These are phyloP conservation scores for Kuraishia hungarica DNA, from an alignment of 805 yeast species.

Conservation along the genomic window DNA sequence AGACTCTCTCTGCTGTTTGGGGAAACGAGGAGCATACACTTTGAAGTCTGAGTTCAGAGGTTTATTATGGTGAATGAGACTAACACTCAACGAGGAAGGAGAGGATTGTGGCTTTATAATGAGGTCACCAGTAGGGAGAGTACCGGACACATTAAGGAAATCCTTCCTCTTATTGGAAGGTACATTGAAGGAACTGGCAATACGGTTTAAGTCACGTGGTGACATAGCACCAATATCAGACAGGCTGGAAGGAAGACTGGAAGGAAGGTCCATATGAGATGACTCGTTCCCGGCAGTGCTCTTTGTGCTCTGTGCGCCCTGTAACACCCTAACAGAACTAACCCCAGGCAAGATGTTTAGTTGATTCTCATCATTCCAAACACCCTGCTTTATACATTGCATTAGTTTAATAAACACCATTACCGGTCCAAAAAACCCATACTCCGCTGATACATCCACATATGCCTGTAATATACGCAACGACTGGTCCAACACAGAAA, in stretches of 20 bases:
- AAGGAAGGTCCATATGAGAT: background rate
- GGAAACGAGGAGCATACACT: conserved; percentile 72
- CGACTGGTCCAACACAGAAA: conserved; percentile 88
- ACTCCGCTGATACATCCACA: conserved; percentile 82
- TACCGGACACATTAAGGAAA: conserved; percentile 43
- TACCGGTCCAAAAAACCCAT: conserved; percentile 62
- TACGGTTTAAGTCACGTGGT: background rate
- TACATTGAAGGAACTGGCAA: conserved; percentile 31
- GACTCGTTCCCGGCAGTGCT: no score
- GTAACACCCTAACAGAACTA: conserved; percentile 20
- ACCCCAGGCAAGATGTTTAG: conserved; percentile 47
- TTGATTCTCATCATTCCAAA: conserved; percentile 78
- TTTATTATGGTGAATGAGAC: conserved; percentile 43
- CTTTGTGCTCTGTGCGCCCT: no score
- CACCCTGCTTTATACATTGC: conserved; percentile 84
- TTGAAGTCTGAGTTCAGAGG: conserved; percentile 51
- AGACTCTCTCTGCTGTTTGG: conserved; percentile 85
- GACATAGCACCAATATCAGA: background rate
- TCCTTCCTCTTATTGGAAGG: conserved; percentile 30
- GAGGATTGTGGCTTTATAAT: conserved; percentile 26
- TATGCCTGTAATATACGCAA: conserved; percentile 90
- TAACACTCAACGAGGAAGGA: conserved; percentile 29
- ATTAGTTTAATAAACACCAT: conserved; percentile 56
- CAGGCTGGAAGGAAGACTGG: background rate
- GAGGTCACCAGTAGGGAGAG: conserved; percentile 54